These are phyloP conservation scores for Rhizoclosmatium sp. DNA, from an alignment of 192 early-diverging fungal species.

Conservation along the genomic window DNA sequence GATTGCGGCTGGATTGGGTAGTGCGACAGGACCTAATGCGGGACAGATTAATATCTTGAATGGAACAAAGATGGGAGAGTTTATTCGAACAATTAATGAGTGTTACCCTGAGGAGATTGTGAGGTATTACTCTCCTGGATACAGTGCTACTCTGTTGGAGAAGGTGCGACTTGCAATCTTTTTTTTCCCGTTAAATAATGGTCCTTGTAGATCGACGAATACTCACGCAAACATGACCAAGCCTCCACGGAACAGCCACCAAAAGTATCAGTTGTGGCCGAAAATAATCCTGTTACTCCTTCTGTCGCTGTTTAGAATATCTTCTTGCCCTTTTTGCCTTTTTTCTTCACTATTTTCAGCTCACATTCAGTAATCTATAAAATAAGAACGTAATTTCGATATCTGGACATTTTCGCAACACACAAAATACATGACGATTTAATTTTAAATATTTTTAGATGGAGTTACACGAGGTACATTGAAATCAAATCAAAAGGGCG, in stretches of 20 bases:
- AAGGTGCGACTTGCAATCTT: conserved; percentile 47
- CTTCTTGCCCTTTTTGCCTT: not conserved
- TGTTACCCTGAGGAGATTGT: conserved; percentile 73
- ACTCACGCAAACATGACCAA: conserved; percentile 49
- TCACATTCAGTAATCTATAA: too few species aligned
- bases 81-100: conserved; percentile 62
- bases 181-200: conserved; percentile 1
- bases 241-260: not conserved
- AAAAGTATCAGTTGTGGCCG: not conserved
- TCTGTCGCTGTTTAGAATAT: not conserved
- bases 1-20: conserved; percentile 56
- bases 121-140: conserved; percentile 67
- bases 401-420: too few species aligned
- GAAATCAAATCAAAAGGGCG: too few species aligned
- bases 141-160: conserved; percentile 60
- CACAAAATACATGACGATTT: too few species aligned
- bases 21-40: conserved; percentile 14
- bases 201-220: conserved; percentile 58
- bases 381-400: too few species aligned
- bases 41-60: conserved; percentile 29
- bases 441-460: too few species aligned
- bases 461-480: too few species aligned
- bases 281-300: not conserved
- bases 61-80: conserved; percentile 66
- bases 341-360: not conserved